phyloP scores from a whole-genome alignment of 2,329 filamentous ascomycete genomes.

The Ophiostoma angusticollis region DNA sequence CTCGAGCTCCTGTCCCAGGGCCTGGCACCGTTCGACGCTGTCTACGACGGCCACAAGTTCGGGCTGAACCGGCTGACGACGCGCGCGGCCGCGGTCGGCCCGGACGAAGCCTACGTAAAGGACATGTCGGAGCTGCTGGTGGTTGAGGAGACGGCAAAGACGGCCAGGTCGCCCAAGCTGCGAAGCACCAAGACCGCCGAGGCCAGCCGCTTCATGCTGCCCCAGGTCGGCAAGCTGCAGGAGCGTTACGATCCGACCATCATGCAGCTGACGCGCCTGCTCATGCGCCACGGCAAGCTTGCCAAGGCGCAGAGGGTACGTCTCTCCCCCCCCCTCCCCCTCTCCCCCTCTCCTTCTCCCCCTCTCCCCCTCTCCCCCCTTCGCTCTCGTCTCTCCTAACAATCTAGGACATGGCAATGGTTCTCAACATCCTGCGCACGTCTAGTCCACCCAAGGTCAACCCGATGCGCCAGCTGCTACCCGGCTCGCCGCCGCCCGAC shows the following conservation, averaged over 20 bases:
- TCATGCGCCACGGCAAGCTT: conserved; percentile 89
- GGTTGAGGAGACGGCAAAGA: no score
- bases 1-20: conserved; percentile 23
- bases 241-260: conserved; percentile 77
- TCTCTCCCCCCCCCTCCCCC: conserved; percentile 5
- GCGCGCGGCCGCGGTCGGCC: neutral
- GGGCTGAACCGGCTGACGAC: conserved; percentile 42
- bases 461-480: conserved; percentile 56
- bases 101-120: neutral
- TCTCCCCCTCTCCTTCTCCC: conserved; percentile 8
- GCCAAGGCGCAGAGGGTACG: conserved; percentile 76
- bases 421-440: conserved; percentile 76
- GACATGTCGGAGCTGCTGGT: no score
- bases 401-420: conserved; percentile 64
- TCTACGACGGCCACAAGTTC: conserved; percentile 57
- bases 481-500: conserved; percentile 60
- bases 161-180: no score
- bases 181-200: no score
- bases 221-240: conserved; percentile 51
- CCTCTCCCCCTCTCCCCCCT: neutral
- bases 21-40: conserved; percentile 19
- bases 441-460: conserved; percentile 66
- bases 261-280: conserved; percentile 72
- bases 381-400: neutral
- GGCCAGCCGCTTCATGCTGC: conserved; percentile 37